A percentile compares a stretch with the other conserved stretches of the same genome.
Conservation (phyloP, 768 basidiomycete genomes). For the Auricularia sp. region DNA sequence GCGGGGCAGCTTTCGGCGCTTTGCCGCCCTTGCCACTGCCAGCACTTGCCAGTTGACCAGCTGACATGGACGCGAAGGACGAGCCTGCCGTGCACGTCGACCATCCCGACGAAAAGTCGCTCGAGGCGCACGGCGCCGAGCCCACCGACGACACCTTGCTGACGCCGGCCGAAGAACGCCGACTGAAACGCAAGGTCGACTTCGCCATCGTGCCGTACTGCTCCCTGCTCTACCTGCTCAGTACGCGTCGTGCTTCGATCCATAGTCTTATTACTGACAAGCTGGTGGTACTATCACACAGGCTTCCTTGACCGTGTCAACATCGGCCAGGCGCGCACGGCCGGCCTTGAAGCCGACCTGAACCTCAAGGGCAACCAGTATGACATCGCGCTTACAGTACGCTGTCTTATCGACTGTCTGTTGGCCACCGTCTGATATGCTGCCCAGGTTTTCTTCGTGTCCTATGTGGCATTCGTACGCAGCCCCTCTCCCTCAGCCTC, state of each 20-base stretch:
- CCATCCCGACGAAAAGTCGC: background rate
- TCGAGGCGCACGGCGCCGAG: background rate
- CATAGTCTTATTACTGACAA: background rate
- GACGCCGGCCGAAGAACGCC: slow-evolving; percentile 11
- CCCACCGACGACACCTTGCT: background rate
- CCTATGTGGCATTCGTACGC: slow-evolving; percentile 20
- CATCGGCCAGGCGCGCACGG: slow-evolving; percentile 14
- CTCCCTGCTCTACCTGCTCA: slow-evolving; percentile 10
- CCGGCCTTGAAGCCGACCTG: slow-evolving; percentile 14
- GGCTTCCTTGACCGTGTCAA: slow-evolving; percentile 18
- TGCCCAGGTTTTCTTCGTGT: slow-evolving; percentile 19
- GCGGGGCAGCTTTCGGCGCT: too few relatives aligned
- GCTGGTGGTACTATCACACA: background rate
- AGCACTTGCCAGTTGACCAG: too few relatives aligned
- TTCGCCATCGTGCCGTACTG: slow-evolving; percentile 10
- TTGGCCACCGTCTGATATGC: background rate
- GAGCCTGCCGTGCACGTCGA: too few relatives aligned
- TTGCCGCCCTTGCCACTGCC: too few relatives aligned
- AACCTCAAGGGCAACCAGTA: slow-evolving; percentile 10
- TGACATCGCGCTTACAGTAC: background rate
- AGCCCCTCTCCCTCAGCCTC: slow-evolving; percentile 6
- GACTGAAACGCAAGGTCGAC: slow-evolving; percentile 12
- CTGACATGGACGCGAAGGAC: too few relatives aligned
- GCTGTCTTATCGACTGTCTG: background rate
- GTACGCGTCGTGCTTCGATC: slow-evolving; percentile 5